Evolutionary conservation across 2,329 filamentous ascomycete species (phyloP), one percentile per base, ranked within the genome.

Genomic region (Fusarium proliferatum): DNA sequence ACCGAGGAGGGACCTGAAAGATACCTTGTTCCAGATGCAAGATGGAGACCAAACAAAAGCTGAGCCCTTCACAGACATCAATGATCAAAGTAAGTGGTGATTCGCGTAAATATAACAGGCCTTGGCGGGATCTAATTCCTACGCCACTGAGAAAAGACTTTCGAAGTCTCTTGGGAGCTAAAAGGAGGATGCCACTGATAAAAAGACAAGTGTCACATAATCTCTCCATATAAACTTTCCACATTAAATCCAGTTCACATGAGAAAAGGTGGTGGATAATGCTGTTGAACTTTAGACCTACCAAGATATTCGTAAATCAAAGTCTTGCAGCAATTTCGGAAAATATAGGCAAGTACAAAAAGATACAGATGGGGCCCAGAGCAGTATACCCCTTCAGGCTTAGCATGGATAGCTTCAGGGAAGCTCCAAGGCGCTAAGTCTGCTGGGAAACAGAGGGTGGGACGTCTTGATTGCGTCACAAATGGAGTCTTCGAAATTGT

Each of bases 391-490:
- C 30, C 26, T 64, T 72, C 34, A 19, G 63, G 71, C n/a, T 69
- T 73, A 73, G 71, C 43, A 10, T 23, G 13, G 10, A 38, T 41
- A 73, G 67, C 67, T 73, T 33, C 67, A 74, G 55, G 71, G 71
- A 74, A 74, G 71, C 66, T 73, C 38, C 52, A 48, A 58, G 46
- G 36, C 72, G 68, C 71, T 62, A 65, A 48, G 60, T 61, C 63
- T 48, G 61, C 63, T 61, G 64, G 64, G 61, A 58, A 72, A 56
- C 61, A 67, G 62, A 41, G 43, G 41, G 59, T 55, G 43, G 57
- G 60, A 63, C 55, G 45, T 59, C 34, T 60, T 58, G 39, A 74
- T 74, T 74, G 72, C 72, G 72, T 74, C 72, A 74, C 72, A 36
- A 61, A 74, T 75, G 72, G 72, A 67, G 51, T 59, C 69, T 43